Evolutionary conservation across 2,329 filamentous ascomycete species (phyloP), one percentile per base, ranked within the genome.

Genomic region (Elsinoe perseae): DNA sequence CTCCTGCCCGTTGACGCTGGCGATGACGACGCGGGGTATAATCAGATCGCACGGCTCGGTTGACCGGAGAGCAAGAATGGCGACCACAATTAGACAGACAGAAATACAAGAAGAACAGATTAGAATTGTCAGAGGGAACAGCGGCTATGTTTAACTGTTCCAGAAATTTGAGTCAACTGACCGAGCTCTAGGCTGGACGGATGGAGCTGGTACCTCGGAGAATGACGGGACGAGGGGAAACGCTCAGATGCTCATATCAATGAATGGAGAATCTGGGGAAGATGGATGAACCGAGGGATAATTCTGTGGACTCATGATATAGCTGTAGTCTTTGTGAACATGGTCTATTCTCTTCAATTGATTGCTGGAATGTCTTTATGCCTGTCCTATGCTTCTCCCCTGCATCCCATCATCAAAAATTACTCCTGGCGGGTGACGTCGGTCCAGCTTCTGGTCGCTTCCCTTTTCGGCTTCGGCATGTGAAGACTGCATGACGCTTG

Each of bases 131-230:
- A 52, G 32, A 38, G 48, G 28, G 48, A 28, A 38, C 48, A 52
- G 48, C 48, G 55, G 55, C 34, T 42, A 9, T 56, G 53, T 56
- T 56, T 56, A 56, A 46, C 28, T 56, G 53, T 36, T 56, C 40
- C 42, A 56, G 53, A 56, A 48, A 56, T 36, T 44, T 56, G 53
- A 56, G 53, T 56, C 53, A 56, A 56, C 36, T 56, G 53, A 32
- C 52, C 52, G 52, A 54, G 52, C 52, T 54, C 36, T 30, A 30
- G 52, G 52, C 34, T 34, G 34, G 36, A 44, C 34, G 52, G 36
- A 44, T 30, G 52, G 52, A 42, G 53, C 53, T 56, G 32, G 40
- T 40, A 56, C 53, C 53, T 56, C 53, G 53, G 53, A 56, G 53
- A 27, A 46, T 56, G 43, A 38, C 53, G 53, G 53, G 40, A 56